Percentiles rank a stretch among this genome's conserved stretches.
Conservation (phyloP, 1,284 basidiomycete genomes). For the Megacollybia platyphylla region DNA sequence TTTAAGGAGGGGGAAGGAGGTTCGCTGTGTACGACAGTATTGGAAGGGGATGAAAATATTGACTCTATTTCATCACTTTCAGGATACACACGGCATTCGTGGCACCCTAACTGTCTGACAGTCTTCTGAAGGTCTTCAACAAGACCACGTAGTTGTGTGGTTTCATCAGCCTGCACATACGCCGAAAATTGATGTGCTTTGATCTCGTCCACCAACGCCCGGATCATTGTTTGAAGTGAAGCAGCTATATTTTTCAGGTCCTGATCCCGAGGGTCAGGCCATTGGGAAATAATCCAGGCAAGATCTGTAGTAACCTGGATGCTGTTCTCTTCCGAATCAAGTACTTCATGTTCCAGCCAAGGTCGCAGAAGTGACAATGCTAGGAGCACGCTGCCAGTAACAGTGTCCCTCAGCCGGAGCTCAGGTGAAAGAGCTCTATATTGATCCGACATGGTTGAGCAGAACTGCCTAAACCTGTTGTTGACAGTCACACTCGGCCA, state of each 20-base stretch:
- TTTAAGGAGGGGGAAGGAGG: not conserved
- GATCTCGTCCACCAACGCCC: slow-evolving; percentile 51
- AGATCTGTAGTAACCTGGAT: slow-evolving; percentile 36
- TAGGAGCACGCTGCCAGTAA: slow-evolving; percentile 51
- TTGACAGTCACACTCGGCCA: slow-evolving; percentile 49
- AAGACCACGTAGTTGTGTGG: slow-evolving; percentile 30
- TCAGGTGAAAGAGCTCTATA: slow-evolving; percentile 44
- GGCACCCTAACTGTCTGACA: not conserved
- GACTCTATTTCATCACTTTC: not conserved
- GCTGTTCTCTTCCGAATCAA: slow-evolving; percentile 20
- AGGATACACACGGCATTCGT: too few relatives aligned
- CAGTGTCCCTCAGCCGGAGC: slow-evolving; percentile 47
- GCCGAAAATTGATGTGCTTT: slow-evolving; percentile 6
- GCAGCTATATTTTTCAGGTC: slow-evolving; percentile 47
- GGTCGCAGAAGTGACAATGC: slow-evolving; percentile 52
- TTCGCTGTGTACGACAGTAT: not conserved
- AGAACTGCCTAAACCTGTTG: slow-evolving; percentile 57
- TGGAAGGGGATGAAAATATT: not conserved
- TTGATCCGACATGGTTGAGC: slow-evolving; percentile 48
- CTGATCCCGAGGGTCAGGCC: slow-evolving; percentile 56
- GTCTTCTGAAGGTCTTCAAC: slow-evolving; percentile 27
- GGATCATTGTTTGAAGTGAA: slow-evolving; percentile 41
- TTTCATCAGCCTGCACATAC: slow-evolving; percentile 23
- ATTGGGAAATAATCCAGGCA: slow-evolving; percentile 47
- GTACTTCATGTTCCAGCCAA: slow-evolving; percentile 42